Evolutionary conservation across 2,329 filamentous ascomycete species (phyloP).

Genomic region (Monosporascus sp.): DNA sequence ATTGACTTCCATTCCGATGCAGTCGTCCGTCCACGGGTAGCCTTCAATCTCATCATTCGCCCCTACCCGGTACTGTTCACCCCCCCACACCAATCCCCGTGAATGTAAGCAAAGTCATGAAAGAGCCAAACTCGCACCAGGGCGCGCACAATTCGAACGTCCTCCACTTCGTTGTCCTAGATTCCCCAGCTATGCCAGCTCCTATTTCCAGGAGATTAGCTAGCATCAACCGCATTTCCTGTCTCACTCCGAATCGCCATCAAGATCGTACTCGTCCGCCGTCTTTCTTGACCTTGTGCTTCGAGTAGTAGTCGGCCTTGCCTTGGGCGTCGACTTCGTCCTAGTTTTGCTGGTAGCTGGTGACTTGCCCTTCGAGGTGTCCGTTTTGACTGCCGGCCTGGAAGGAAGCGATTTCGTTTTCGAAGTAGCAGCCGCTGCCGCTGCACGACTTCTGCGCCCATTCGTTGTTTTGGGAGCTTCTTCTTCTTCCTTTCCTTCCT

Average conservation of each 20-base stretch:
- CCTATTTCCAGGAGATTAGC: background rate
- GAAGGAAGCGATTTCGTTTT: slow-evolving; percentile 19
- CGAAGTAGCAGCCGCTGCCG: slow-evolving; percentile 9
- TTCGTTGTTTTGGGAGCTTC: slow-evolving; percentile 17
- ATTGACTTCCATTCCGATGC: too few relatives aligned
- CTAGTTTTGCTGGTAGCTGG: slow-evolving; percentile 13
- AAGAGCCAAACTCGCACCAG: too few relatives aligned
- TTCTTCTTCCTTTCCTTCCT: slow-evolving; percentile 6
- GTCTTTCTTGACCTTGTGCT: slow-evolving; percentile 20
- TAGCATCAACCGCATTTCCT: background rate
- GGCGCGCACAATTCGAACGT: background rate
- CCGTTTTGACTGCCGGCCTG: slow-evolving; percentile 20
- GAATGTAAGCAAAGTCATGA: too few relatives aligned
- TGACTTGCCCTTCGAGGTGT: slow-evolving; percentile 17
- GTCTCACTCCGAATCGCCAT: slow-evolving; percentile 11
- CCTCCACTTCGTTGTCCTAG: background rate
- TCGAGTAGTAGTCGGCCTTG: slow-evolving; percentile 17
- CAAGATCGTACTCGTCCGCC: slow-evolving; percentile 13
- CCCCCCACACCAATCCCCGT: too few relatives aligned
- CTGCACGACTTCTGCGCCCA: slow-evolving; percentile 20
- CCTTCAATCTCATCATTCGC: too few relatives aligned
- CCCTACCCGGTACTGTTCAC: too few relatives aligned
- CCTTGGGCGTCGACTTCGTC: slow-evolving; percentile 16
- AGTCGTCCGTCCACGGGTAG: too few relatives aligned
- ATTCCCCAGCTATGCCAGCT: background rate